Evolutionary conservation across 1,284 basidiomycete genomes (phyloP).

Genomic region (Hortiboletus rubellus): DNA sequence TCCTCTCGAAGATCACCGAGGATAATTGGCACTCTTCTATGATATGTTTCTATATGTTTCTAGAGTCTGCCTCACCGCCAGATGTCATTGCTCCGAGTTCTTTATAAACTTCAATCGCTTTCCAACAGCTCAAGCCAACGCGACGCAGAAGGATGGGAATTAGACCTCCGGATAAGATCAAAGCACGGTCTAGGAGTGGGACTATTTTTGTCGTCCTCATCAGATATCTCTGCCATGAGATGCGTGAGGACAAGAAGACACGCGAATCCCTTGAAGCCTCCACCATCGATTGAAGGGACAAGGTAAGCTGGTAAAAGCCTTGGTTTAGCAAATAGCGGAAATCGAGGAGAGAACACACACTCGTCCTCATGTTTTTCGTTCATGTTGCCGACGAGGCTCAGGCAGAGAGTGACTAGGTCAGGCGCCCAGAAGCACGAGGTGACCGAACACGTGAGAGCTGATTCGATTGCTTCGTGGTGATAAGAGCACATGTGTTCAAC

Average conservation of each 20-base stretch:
- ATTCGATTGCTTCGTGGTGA: too few relatives aligned
- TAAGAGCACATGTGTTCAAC: too few relatives aligned
- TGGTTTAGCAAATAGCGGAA: background rate
- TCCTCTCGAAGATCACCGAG: background rate
- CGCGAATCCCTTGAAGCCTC: slow-evolving; percentile 1
- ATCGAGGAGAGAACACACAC: background rate
- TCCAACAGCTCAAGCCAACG: background rate
- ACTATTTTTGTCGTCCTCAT: background rate
- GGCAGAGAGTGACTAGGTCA: too few relatives aligned
- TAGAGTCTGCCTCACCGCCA: background rate
- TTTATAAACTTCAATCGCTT: slow-evolving; percentile 1
- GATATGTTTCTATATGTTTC: background rate
- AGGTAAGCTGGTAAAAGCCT: background rate
- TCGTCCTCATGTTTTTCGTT: too few relatives aligned
- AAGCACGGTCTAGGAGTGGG: too few relatives aligned
- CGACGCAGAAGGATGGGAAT: slow-evolving; percentile 1
- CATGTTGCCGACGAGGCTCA: too few relatives aligned
- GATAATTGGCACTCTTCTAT: background rate
- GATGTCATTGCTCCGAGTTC: background rate
- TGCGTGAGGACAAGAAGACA: slow-evolving; percentile 1
- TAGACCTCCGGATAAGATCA: too few relatives aligned
- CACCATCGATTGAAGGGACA: slow-evolving; percentile 1
- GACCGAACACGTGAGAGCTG: too few relatives aligned
- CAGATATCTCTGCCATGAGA: background rate
- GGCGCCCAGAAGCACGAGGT: too few relatives aligned